Base-by-base conservation (phyloP, 495 filamentous ascomycete genomes). In the Daldinia loculata region DNA sequence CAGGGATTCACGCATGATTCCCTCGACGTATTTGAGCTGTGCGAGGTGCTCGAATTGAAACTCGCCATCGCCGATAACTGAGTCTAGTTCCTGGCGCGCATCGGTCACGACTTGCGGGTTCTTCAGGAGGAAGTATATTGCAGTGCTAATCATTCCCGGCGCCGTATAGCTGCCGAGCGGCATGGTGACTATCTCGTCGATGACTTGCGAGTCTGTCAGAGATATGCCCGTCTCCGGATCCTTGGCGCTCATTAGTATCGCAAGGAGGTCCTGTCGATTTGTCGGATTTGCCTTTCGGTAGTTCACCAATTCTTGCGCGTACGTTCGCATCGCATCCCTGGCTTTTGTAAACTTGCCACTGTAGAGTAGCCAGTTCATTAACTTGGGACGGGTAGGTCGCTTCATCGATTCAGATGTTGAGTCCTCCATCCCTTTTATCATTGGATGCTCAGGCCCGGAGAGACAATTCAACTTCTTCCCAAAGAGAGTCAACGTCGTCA, bases 381-480 rank as follows among this genome's bases (percentile, higher is more conserved):
- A 60, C 3, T 77, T 80, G 1, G 89, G 87, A n/a, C 87, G 83
- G 9, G 75, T 80, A 2, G 86, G 75, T 17, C 90, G 81, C 60
- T 80, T 79, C 36, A 86, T 88, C 15, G 88, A 84, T 57, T 88
- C 90, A 1, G 80, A 74, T 3, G 92, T 84, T n/a, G 89, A 78
- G 22, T 83, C 86, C 36, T 83, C 82, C 90, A 94, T 92, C 1
- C 86, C 89, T 29, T 84, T 77, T 17, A 93, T 74, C 68, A 92
- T 88, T 0, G 89, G 87, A 66, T 91, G 89, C 0, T 85, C 82
- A 4, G 87, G 84, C 1, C 83, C 83, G 57, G 86, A 85, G 73
- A 92, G 88, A 3, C 83, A 84, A 63, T 93, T 90, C 75, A 93
- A 90, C 19, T 89, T 86, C 50, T 84, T 89, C 51, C 87, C 89